Evolutionary conservation across 1,284 basidiomycete species (phyloP).

Genomic region (Puccinia coronata): DNA sequence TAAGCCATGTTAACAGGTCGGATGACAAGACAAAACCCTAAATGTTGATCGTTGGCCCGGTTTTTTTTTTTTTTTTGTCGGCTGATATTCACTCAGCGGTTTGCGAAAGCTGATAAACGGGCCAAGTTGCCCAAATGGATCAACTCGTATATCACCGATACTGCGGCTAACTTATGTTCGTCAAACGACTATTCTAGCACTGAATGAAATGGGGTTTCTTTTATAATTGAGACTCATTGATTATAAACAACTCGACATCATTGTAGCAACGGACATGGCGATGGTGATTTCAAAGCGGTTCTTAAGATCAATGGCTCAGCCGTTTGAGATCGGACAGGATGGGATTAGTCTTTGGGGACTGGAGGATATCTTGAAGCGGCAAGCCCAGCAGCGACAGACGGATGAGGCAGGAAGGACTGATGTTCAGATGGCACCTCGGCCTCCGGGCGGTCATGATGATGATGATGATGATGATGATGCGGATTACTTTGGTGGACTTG

Average conservation of each 20-base stretch:
- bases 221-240: too few relatives aligned
- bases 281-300: constrained; percentile 92
- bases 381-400: constrained; percentile 70
- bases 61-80: neutral
- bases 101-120: constrained; percentile 93
- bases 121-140: constrained; percentile 98
- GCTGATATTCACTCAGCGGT: constrained; percentile 73
- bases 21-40: neutral
- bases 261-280: constrained; percentile 92
- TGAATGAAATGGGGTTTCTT: too few relatives aligned
- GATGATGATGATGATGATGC: constrained; percentile 6
- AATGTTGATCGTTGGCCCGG: neutral
- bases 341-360: constrained; percentile 92
- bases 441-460: too few relatives aligned
- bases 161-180: constrained; percentile 80
- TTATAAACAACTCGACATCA: too few relatives aligned
- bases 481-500: constrained; percentile 52
- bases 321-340: constrained; percentile 89
- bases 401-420: constrained; percentile 54
- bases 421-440: constrained; percentile 32
- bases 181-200: neutral
- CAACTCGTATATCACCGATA: constrained; percentile 97
- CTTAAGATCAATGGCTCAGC: constrained; percentile 96
- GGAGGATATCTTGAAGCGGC: constrained; percentile 77
- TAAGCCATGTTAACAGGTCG: constrained; percentile 58